Evolutionary conservation across 306 rosid genomes (phyloP).

Genomic region (Quercus berberidifolia): DNA sequence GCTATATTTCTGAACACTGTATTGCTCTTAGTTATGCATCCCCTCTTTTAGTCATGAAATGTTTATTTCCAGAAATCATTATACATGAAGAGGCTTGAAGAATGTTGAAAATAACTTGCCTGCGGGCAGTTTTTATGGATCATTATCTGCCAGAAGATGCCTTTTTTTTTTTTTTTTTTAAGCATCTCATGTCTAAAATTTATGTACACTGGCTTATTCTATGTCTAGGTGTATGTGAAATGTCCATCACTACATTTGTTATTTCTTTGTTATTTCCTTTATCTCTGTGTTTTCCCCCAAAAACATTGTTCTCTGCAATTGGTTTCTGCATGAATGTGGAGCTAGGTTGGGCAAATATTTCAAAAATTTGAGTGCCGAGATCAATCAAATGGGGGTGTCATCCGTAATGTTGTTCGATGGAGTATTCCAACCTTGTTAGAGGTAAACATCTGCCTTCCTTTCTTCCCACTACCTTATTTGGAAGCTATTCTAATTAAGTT

Average conservation of each 20-base stretch:
- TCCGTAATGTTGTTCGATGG: constrained; percentile 84
- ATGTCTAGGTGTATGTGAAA: not conserved
- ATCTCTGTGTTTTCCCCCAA: not conserved
- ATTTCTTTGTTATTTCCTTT: not conserved
- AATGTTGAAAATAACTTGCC: not conserved
- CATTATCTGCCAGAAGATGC: constrained; percentile 5
- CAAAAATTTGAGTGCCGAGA: constrained; percentile 83
- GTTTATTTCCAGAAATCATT: not conserved
- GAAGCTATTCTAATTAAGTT: not conserved
- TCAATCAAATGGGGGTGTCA: constrained; percentile 51
- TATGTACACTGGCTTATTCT: not conserved
- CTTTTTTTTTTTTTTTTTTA: not conserved
- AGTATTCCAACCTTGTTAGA: constrained; percentile 80
- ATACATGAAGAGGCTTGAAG: not conserved
- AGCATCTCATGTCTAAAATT: not conserved
- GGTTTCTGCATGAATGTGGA: constrained; percentile 14
- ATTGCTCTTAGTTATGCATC: not conserved
- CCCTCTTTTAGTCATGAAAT: not conserved
- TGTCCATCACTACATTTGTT: not conserved
- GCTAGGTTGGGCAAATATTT: constrained; percentile 86
- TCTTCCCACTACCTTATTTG: not conserved
- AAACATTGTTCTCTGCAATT: constrained; percentile 1
- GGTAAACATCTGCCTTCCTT: constrained; percentile 40
- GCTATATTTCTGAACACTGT: constrained; percentile 1
- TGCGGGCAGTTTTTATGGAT: not conserved